Conservation (phyloP, 768 basidiomycete genomes). For the Cantharellus cinnabarinus region DNA sequence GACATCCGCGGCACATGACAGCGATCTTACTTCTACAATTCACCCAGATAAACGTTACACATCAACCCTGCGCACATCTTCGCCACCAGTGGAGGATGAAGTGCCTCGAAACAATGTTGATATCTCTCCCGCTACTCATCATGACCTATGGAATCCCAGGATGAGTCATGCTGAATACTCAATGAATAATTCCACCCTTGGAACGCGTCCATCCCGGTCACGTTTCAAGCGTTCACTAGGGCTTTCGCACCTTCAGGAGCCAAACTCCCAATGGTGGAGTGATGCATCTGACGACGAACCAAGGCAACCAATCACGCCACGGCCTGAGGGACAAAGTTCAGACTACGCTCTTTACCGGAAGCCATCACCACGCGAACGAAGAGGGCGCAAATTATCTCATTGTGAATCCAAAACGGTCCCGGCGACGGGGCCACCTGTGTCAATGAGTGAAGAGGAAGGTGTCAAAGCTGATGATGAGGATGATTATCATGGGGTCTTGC, state of each 20-base stretch:
- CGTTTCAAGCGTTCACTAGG: not conserved
- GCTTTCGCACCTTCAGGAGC: too few relatives aligned
- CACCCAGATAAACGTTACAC: too few relatives aligned
- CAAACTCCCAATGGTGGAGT: too few relatives aligned
- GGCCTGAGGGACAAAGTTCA: not conserved
- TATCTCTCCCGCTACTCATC: too few relatives aligned
- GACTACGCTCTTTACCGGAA: not conserved
- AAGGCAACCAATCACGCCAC: not conserved
- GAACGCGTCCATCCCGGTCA: not conserved
- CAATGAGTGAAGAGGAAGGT: slow-evolving; percentile 9
- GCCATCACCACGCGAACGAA: not conserved
- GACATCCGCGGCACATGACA: not conserved
- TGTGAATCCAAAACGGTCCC: not conserved
- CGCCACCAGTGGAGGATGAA: not conserved
- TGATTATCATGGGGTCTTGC: slow-evolving; percentile 6
- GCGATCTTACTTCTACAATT: not conserved
- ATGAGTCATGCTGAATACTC: too few relatives aligned
- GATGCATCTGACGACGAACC: too few relatives aligned
- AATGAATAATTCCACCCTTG: too few relatives aligned
- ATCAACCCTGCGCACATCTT: not conserved
- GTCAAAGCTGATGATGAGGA: slow-evolving; percentile 9
- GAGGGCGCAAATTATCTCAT: not conserved
- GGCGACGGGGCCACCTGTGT: not conserved
- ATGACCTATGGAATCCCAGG: too few relatives aligned
- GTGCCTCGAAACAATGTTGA: too few relatives aligned